Conservation (phyloP, 139 green algal genomes). For the Chlamydomonas urium region DNA sequence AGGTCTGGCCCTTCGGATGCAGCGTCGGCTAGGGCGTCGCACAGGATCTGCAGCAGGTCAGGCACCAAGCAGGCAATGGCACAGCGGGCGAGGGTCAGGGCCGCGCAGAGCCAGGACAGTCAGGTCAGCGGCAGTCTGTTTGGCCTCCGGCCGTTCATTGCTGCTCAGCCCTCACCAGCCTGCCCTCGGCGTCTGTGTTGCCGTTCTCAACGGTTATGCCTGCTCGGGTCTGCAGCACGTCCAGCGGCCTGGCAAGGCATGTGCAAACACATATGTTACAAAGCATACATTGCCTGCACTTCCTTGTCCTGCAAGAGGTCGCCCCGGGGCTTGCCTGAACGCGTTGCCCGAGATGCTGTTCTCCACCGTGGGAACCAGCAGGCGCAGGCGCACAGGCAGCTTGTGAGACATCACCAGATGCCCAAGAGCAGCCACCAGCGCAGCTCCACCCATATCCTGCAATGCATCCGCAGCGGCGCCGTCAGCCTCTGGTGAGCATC, state of each 20-base stretch:
- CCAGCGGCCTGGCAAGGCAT: constrained; percentile 41
- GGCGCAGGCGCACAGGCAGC: constrained; percentile 36
- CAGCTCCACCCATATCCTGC: constrained; percentile 44
- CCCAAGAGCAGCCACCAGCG: constrained; percentile 31
- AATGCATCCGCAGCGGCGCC: no score
- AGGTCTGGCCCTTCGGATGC: constrained; percentile 44
- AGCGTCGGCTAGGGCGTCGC: constrained; percentile 39
- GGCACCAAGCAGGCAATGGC: constrained; percentile 45
- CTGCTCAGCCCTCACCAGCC: no score
- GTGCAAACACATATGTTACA: no score
- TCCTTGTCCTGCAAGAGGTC: no score
- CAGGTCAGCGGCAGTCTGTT: not conserved
- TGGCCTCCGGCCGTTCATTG: constrained; percentile 13
- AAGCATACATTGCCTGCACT: no score
- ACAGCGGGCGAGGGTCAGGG: constrained; percentile 50
- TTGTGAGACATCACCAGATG: constrained; percentile 35
- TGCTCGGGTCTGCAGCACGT: constrained; percentile 48
- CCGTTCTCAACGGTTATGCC: constrained; percentile 65
- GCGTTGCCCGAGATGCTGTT: constrained; percentile 44
- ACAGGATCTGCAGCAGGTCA: no score
- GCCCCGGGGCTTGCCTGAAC: no score
- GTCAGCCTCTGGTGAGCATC: no score
- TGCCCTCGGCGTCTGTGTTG: constrained; percentile 47
- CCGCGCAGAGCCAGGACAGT: constrained; percentile 18
- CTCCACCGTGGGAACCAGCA: constrained; percentile 48